phyloP scores from a whole-genome alignment of 2,329 filamentous ascomycete species.

The Coniochaeta sp. region DNA sequence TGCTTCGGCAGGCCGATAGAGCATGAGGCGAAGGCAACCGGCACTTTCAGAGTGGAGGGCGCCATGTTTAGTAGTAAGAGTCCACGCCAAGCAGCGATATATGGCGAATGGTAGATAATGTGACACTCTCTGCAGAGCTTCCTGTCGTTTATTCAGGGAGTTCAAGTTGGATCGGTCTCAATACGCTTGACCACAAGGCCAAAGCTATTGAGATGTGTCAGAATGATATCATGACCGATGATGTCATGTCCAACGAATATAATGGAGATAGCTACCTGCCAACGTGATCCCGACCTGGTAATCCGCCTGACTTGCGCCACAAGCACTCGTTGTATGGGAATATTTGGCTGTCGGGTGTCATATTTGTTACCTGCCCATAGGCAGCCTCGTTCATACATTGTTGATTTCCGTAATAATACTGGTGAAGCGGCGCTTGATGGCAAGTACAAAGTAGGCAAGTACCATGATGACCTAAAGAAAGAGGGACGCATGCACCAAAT shows the following conservation, averaged over 20 bases:
- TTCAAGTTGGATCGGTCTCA: neutral
- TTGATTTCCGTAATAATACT: no score
- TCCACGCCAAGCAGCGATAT: neutral
- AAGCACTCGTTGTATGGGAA: no score
- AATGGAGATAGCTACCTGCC: no score
- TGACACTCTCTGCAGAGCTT: neutral
- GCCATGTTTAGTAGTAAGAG: neutral
- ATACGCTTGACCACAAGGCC: neutral
- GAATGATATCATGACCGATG: neutral
- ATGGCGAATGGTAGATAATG: neutral
- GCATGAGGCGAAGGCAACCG: constrained; percentile 47
- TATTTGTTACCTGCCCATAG: no score
- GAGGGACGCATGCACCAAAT: no score
- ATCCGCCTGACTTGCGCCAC: no score
- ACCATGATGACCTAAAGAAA: no score
- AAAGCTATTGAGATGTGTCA: neutral
- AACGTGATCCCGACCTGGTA: no score
- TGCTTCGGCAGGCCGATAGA: constrained; percentile 37
- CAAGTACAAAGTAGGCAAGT: no score
- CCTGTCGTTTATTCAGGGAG: neutral
- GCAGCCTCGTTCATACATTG: no score
- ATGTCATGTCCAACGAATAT: neutral
- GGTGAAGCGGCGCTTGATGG: no score
- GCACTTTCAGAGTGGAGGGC: constrained; percentile 19
- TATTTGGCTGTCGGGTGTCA: no score